Base-by-base conservation (phyloP, 1,284 basidiomycete genomes). In the Macrocystidia cucumis region DNA sequence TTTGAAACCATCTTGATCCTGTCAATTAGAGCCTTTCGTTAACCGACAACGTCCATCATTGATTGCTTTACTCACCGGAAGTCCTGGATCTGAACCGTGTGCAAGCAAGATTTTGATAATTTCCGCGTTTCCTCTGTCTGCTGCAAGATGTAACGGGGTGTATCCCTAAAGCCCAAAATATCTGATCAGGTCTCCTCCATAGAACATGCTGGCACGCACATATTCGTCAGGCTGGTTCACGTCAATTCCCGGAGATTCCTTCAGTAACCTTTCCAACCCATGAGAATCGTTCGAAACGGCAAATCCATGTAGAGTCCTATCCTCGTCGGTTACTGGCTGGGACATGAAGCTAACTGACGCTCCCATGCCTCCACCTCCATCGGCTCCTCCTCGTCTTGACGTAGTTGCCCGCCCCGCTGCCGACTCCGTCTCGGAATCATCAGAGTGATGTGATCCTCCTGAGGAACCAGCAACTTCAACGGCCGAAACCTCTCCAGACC, bases 141-240 rank as follows among this genome's bases (percentile, higher is more conserved):
- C 76, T 1, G 91, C 90, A 0, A 93, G 67, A 49, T 95, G 91
- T 16, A 95, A 55, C 9, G 90, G 70, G 0, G 90, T 86, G 52
- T 87, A 91, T 21, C 86, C 90, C 87, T 92, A 51, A 2, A 44
- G 32, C 37, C 19, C 18, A 27, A 29, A 29, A 22, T 32, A 31
- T 38, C 21, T 30, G 30, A 26, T 21, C 24, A 31, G 17, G 30
- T 22, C 39, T 37, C 34, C 16, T 26, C 23, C 29, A 35, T n/a
- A 38, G 19, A 41, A 33, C 18, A 20, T 8, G 13, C 28, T 22
- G 17, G 14, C 9, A 60, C 74, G 54, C 54, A 91, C 89, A 60
- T 74, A 85, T 60, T 83, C 61, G 41, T 72, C 66, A 14, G 50
- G 37, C 13, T 44, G 51, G 47, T 72, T 59, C 27, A 67, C 29